These are phyloP conservation scores for Talaromyces sp. DNA, from an alignment of 2,329 filamentous ascomycete genomes.

Conservation along the genomic window DNA sequence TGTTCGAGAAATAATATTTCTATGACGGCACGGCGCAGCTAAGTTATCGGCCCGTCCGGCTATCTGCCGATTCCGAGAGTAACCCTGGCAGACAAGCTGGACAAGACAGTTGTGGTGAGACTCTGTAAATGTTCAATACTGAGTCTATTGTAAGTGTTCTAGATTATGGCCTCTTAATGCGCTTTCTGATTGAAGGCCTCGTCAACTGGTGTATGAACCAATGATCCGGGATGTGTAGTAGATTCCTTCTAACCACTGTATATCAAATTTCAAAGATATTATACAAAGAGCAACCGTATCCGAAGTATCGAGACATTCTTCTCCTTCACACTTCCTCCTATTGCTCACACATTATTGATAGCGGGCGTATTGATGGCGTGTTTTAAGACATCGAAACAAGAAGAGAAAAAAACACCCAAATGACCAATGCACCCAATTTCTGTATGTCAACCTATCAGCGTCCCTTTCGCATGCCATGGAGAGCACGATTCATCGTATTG, in stretches of 20 bases:
- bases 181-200: not conserved
- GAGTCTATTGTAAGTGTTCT: not conserved
- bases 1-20: not conserved
- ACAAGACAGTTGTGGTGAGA: not conserved
- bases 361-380: not conserved
- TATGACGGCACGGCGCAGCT: not conserved
- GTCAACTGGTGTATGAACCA: not conserved
- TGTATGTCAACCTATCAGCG: conserved; percentile 6
- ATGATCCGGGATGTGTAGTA: not conserved
- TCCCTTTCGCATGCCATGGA: not conserved
- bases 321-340: not conserved
- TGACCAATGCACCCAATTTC: not conserved
- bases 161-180: not conserved
- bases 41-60: not conserved
- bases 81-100: not conserved
- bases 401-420: not conserved
- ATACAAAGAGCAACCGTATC: not conserved
- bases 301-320: not conserved
- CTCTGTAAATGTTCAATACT: not conserved
- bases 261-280: not conserved
- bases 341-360: not conserved
- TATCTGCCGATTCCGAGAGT: not conserved
- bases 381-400: not conserved
- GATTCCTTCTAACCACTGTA: not conserved
- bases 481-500: not conserved